Percentiles rank a stretch among this genome's conserved stretches.
Evolutionary conservation across 768 basidiomycete species (phyloP).

Genomic region (Agaricus bisporus): DNA sequence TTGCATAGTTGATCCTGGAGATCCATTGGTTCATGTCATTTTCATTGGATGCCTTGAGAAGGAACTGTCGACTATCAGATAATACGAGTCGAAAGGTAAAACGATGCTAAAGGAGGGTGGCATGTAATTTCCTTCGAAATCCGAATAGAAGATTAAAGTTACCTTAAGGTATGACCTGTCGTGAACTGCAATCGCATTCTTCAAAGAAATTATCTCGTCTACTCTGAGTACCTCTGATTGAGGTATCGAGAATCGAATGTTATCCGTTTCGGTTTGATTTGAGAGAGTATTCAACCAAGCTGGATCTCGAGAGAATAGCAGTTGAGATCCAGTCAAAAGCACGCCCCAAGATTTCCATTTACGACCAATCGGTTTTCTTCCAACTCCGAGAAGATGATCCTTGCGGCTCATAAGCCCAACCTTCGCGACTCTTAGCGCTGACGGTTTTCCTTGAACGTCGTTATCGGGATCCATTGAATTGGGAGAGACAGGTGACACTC

Average conservation of each 20-base stretch:
- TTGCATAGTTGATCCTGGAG: constrained; percentile 87
- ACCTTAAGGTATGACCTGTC: constrained; percentile 80
- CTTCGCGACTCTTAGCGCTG: constrained; percentile 68
- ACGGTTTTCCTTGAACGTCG: constrained; percentile 24
- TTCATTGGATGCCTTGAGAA: constrained; percentile 68
- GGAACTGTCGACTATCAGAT: constrained; percentile 71
- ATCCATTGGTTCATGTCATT: constrained; percentile 88
- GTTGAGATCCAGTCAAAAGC: constrained; percentile 82
- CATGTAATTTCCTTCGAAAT: not conserved
- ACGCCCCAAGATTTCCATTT: constrained; percentile 90
- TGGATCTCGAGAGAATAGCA: constrained; percentile 83
- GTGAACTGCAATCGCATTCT: constrained; percentile 71
- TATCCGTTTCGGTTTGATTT: constrained; percentile 17
- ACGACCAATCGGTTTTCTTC: constrained; percentile 66
- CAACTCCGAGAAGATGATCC: constrained; percentile 70
- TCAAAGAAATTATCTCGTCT: constrained; percentile 80
- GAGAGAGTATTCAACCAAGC: constrained; percentile 31
- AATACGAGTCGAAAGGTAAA: constrained; percentile 76
- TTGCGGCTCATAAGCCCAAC: constrained; percentile 78
- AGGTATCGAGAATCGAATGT: constrained; percentile 28
- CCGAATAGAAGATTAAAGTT: constrained; percentile 12
- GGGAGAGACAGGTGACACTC: constrained; percentile 22
- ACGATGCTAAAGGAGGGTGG: constrained; percentile 37
- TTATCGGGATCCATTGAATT: not conserved
- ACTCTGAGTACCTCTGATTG: constrained; percentile 52